Base-by-base conservation (phyloP, 225 moss, liverwort and hornwort species). In the Sphagnum tenellum region DNA sequence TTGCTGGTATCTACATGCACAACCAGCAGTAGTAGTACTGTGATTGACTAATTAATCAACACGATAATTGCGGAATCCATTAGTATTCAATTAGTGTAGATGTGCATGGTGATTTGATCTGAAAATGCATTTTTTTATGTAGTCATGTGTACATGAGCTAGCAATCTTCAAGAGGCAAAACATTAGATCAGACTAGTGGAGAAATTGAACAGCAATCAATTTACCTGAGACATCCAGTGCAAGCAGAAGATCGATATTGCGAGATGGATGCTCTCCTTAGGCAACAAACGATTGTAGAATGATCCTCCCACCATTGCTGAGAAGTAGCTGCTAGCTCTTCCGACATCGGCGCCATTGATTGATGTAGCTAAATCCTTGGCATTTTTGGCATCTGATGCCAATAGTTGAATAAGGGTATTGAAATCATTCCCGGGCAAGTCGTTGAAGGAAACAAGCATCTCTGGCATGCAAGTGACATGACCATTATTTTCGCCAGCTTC, bases 1-100 rank as follows among this genome's bases (percentile, higher is more conserved):
- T 67, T 46, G 63, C 68, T 8, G 72, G 72, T 9, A 72, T 13
- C 69, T 72, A 59, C 64, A 9, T 5, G 29, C 29, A 29, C 29
- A 29, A 29, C 29, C 29, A 6, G 52, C 52, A 29, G 1, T 29
- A 29, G 29, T 29, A 29, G 29, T 29, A 0, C 29, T 1, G 29
- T 29, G 29, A 29, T 0, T 29, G 29, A 29, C 29, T 29, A 29
- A 29, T 29, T 29, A 1, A 29, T 29, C 29, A 29, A 29, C 29
- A 29, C 29, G 29, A 29, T 29, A 29, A 29, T 0, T 29, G 29
- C 29, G 29, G 1, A 29, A 29, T 29, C 1, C 8, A 7, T 2
- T 46, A 46, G 7, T 12, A 63, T 47, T 45, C 47, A 46, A 3
- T 46, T 47, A 3, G 29, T 63, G 12, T 46, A 48, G 12, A 29